Conservation (phyloP, 192 early-diverging fungal species). For the Backusella liffmaniae region DNA sequence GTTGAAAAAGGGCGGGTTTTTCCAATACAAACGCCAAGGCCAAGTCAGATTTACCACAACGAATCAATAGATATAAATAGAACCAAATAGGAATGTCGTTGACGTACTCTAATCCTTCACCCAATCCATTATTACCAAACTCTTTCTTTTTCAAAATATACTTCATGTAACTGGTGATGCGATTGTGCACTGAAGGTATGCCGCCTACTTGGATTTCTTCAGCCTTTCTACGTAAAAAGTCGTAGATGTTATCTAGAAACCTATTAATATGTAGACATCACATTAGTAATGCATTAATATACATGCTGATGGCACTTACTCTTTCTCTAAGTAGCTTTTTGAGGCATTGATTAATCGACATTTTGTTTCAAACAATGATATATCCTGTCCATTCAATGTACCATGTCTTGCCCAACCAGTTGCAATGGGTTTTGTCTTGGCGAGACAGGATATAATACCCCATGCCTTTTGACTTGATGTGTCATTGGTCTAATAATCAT, state of each 20-base stretch:
- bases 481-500: neutral
- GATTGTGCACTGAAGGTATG: neutral
- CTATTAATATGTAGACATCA: neutral
- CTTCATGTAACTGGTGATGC: conserved; percentile 11
- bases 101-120: conserved; percentile 17
- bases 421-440: neutral
- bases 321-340: conserved; percentile 15
- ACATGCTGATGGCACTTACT: conserved; percentile 5
- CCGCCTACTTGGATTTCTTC: neutral
- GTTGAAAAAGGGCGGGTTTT: conserved; percentile 49
- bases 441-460: neutral
- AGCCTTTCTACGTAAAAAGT: neutral
- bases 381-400: neutral
- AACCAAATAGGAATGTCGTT: conserved; percentile 80
- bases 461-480: neutral
- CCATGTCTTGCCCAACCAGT: neutral
- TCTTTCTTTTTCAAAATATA: neutral
- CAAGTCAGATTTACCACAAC: conserved; percentile 68
- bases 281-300: neutral
- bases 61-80: conserved; percentile 77
- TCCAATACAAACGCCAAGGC: conserved; percentile 65
- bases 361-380: neutral
- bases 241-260: conserved; percentile 9
- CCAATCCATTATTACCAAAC: neutral
- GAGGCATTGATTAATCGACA: conserved; percentile 11